Evolutionary conservation across 1,139 yeast genomes (phyloP), one percentile per base, ranked within the genome.

Genomic region (Suhomyces guaymorum): DNA sequence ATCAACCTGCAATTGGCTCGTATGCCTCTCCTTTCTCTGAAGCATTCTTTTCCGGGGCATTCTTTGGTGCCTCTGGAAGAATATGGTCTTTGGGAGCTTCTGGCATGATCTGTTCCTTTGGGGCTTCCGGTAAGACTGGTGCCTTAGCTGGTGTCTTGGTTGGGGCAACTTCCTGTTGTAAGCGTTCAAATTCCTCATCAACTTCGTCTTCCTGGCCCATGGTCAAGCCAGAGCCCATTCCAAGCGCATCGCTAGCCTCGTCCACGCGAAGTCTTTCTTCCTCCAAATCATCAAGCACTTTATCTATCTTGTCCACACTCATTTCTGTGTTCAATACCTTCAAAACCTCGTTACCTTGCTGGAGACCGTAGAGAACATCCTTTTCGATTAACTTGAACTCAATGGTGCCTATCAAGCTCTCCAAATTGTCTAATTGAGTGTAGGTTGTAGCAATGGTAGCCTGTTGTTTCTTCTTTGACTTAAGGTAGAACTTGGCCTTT

Each of bases 351-450:
- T 84, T 88, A 16, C 97, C 97, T 46, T 84, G 82, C 47, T 78
- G 72, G 29, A 92, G 67, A 0, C 97, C 96, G 43, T 74, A 76
- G 11, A 89, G 49, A 33, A 92, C 90, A 51, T 88, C 96, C 47
- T 81, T 80, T 55, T 90, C 97, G 24, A 92, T 82, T 42, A 86
- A 63, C 49, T 95, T 92, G 62, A 86, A 89, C 61, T 92, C 97
- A 26, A 92, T 84, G 20, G 85, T 81, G 15, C 80, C 76, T 4
- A 83, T 79, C 54, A 86, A 68, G 35, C 71, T 70, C 53, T 90
- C 97, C 25, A 92, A 61, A 31, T 86, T 85, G 38, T 80, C 83
- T 20, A 89, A 65, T 58, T 92, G 97, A 25, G 74, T 78, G 37
- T 82, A 85, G 0, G 95, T 84, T 50, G 81, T 83, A 21, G 63